phyloP scores from a whole-genome alignment of 495 filamentous ascomycete species.

The Podospora sp. region DNA sequence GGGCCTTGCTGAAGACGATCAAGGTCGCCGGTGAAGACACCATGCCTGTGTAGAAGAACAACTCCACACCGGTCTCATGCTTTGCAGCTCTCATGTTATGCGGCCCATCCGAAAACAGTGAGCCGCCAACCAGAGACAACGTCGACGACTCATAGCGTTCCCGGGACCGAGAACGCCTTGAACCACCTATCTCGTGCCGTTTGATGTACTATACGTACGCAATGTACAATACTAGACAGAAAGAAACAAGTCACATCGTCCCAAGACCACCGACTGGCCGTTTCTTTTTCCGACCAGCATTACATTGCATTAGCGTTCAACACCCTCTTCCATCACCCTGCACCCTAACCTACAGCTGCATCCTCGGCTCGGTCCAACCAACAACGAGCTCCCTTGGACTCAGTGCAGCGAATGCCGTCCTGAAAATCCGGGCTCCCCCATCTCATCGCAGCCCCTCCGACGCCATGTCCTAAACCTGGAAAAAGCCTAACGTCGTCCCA shows the following conservation, averaged over 20 bases:
- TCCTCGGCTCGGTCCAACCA: not conserved
- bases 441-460: not conserved
- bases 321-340: not conserved
- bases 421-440: constrained; percentile 1
- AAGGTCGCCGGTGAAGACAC: not conserved
- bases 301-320: constrained; percentile 16
- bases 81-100: not conserved
- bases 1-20: constrained; percentile 3
- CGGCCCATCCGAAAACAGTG: not conserved
- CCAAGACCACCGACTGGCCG: constrained; percentile 8
- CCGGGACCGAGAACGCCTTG: not conserved
- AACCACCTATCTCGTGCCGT: not conserved
- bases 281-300: constrained; percentile 15
- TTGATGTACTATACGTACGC: not conserved
- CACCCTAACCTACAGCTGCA: not conserved
- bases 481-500: not conserved
- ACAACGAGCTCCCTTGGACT: not conserved
- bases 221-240: not conserved
- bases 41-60: not conserved
- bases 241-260: not conserved
- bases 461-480: not conserved
- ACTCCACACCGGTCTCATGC: not conserved
- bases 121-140: not conserved
- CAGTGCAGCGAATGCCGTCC: not conserved
- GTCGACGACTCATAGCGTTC: not conserved